Evolutionary conservation across 805 yeast genomes (phyloP).

Genomic region (Candida krabiensis): DNA sequence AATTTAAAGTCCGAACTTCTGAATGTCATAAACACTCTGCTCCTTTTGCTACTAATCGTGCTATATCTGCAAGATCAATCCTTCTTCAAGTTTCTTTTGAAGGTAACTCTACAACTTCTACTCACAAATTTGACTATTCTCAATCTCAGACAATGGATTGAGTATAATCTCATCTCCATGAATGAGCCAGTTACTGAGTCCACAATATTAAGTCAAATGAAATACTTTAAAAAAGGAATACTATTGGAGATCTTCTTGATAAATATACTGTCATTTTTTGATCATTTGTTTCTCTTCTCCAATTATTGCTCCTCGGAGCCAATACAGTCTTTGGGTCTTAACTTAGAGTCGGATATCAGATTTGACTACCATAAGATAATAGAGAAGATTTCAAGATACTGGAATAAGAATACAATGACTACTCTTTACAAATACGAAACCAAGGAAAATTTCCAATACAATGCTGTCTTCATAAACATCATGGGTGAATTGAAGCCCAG

Average conservation of each 20-base stretch:
- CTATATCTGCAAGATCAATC: conserved; percentile 27
- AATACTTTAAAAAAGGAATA: conserved; percentile 12
- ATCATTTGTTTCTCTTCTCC: conserved; percentile 13
- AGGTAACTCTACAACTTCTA: conserved; percentile 21
- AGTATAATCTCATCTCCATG: conserved; percentile 12
- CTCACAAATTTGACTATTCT: conserved; percentile 18
- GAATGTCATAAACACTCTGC: conserved; percentile 11
- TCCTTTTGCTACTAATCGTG: conserved; percentile 20
- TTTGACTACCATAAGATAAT: too few relatives aligned
- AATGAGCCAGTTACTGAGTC: conserved; percentile 12
- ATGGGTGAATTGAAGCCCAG: conserved; percentile 26
- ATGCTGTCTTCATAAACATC: conserved; percentile 25
- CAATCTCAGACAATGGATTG: conserved; percentile 19
- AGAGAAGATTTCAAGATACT: conserved; percentile 7
- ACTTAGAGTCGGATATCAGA: neutral
- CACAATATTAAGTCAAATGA: conserved; percentile 10
- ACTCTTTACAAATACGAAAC: conserved; percentile 17
- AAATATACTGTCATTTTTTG: conserved; percentile 14
- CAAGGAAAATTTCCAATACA: conserved; percentile 17
- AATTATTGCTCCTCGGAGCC: conserved; percentile 1
- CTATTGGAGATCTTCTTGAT: conserved; percentile 18
- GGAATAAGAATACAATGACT: conserved; percentile 16
- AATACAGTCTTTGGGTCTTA: neutral
- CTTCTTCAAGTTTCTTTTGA: conserved; percentile 21
- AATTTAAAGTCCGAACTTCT: conserved; percentile 15